Conservation (phyloP, 1,139 yeast genomes). For the Candida gigantensis region DNA sequence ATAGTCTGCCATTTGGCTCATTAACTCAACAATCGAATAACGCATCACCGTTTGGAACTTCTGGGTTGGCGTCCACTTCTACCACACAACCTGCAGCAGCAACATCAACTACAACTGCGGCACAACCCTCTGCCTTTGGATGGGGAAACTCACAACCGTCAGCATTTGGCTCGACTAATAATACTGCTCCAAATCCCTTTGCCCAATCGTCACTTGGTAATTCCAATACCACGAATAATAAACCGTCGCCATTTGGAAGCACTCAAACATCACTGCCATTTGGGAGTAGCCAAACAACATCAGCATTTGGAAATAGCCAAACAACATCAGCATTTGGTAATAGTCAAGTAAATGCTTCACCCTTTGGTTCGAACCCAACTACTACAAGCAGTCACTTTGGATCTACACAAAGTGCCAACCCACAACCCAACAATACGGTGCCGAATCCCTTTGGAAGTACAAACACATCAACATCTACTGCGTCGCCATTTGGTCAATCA, state of each 20-base stretch:
- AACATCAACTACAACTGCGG: conserved; percentile 7
- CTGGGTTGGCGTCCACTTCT: conserved; percentile 7
- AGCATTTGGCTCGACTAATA: conserved; percentile 15
- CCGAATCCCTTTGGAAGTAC: background rate
- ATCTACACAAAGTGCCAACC: too few relatives aligned
- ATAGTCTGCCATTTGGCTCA: conserved; percentile 9
- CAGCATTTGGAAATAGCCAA: conserved; percentile 14
- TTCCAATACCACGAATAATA: background rate
- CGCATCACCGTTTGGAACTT: conserved; percentile 11
- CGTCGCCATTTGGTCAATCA: conserved; percentile 1
- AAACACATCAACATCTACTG: background rate
- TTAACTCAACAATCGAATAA: conserved; percentile 6
- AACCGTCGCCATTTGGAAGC: conserved; percentile 13
- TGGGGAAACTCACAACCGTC: conserved; percentile 6
- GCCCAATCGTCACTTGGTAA: background rate
- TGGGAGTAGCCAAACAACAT: conserved; percentile 5
- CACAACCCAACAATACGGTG: background rate
- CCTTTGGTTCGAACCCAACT: conserved; percentile 15
- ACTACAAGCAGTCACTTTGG: too few relatives aligned
- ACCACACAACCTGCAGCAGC: conserved; percentile 8
- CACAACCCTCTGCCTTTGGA: conserved; percentile 12
- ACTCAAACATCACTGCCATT: conserved; percentile 9
- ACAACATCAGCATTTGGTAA: background rate
- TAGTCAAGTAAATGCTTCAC: conserved; percentile 7
- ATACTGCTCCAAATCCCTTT: too few relatives aligned